A percentile compares a stretch with the other conserved stretches of the same genome.
phyloP scores from a whole-genome alignment of 164 flowering plant species.

The Liquidambar formosana region DNA sequence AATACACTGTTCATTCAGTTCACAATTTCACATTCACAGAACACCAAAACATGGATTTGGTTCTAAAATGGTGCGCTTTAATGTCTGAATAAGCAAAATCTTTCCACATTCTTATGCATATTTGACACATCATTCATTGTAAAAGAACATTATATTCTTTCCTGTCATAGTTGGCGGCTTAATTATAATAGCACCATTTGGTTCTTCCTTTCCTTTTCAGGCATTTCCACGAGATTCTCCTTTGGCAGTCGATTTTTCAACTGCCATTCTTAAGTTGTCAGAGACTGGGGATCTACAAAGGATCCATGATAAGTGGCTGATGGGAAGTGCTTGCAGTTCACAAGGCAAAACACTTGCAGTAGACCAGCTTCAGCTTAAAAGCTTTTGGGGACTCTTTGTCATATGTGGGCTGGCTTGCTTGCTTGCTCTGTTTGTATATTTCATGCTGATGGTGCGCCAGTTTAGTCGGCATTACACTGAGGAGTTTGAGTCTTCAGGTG shows the following conservation, averaged over 20 bases:
- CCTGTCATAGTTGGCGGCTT: too few species aligned
- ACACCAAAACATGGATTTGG: too few species aligned
- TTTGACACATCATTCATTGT: too few species aligned
- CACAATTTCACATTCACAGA: too few species aligned
- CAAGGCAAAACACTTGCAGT: slow-evolving; percentile 36
- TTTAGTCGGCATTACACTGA: slow-evolving; percentile 24
- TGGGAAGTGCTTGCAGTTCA: slow-evolving; percentile 47
- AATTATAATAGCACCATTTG: neutral
- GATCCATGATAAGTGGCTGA: slow-evolving; percentile 70
- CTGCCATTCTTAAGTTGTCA: slow-evolving; percentile 56
- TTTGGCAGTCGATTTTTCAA: slow-evolving; percentile 61
- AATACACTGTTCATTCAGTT: too few species aligned
- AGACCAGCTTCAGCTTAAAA: slow-evolving; percentile 45
- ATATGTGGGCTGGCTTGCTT: slow-evolving; percentile 52
- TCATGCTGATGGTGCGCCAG: slow-evolving; percentile 30
- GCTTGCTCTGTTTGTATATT: slow-evolving; percentile 45
- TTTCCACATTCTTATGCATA: too few species aligned
- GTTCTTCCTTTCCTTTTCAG: slow-evolving; percentile 20
- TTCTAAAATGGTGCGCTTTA: too few species aligned
- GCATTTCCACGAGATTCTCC: slow-evolving; percentile 72
- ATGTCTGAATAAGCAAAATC: too few species aligned
- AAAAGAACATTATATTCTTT: too few species aligned
- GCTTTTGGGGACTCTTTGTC: slow-evolving; percentile 59
- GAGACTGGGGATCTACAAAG: slow-evolving; percentile 65
- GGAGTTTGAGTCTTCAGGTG: slow-evolving; percentile 18